Evolutionary conservation across 352 stramenopile genomes (phyloP).

Genomic region (Globisporangium cystogenes): DNA sequence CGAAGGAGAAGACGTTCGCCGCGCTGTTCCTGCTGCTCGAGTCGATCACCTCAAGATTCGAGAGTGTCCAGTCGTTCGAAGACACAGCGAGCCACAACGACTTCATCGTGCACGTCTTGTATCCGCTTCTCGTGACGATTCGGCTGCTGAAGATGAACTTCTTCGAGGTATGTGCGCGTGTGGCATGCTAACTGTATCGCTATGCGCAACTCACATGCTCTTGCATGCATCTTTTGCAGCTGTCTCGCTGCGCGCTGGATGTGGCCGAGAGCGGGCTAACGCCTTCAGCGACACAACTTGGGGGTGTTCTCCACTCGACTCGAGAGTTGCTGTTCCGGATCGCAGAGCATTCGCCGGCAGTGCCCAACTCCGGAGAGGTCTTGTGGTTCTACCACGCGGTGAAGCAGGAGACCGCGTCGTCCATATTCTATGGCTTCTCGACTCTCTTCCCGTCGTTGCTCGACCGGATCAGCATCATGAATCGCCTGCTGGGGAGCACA

Average conservation of each 20-base stretch:
- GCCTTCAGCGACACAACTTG: conserved; percentile 22
- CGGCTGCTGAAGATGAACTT: conserved; percentile 85
- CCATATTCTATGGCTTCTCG: conserved; percentile 80
- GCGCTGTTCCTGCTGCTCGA: conserved; percentile 51
- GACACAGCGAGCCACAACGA: conserved; percentile 8
- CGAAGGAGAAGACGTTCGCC: conserved; percentile 64
- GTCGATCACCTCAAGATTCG: conserved; percentile 26
- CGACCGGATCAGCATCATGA: conserved; percentile 78
- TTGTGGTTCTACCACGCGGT: conserved; percentile 73
- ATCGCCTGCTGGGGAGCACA: conserved; percentile 52
- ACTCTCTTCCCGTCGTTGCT: conserved; percentile 75
- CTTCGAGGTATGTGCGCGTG: conserved; percentile 57
- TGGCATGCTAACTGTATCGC: not conserved
- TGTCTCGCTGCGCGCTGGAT: conserved; percentile 65
- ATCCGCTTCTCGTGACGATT: conserved; percentile 67
- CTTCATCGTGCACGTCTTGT: conserved; percentile 45
- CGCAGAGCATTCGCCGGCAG: conserved; percentile 37
- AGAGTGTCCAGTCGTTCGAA: conserved; percentile 10
- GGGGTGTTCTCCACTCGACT: conserved; percentile 44
- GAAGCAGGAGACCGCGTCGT: conserved; percentile 70
- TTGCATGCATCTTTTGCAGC: conserved; percentile 22
- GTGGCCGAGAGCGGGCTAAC: conserved; percentile 50
- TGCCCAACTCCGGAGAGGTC: conserved; percentile 26
- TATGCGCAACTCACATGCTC: not conserved
- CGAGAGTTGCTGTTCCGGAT: conserved; percentile 69